These are phyloP conservation scores for Hypoxylon sp. DNA, from an alignment of 2,329 filamentous ascomycete genomes.

Conservation along the genomic window DNA sequence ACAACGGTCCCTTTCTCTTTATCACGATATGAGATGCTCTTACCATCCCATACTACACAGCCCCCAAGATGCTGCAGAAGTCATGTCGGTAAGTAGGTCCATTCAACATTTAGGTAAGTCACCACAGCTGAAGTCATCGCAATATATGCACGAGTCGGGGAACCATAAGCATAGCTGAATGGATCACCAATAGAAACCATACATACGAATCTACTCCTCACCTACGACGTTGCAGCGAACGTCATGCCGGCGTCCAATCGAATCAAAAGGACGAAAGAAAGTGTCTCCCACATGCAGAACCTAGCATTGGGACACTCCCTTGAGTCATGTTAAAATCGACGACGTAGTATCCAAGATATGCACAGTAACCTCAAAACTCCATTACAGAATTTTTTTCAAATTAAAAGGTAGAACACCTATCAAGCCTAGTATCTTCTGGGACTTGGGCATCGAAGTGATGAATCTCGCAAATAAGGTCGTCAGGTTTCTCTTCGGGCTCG, in stretches of 20 bases:
- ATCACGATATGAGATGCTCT: not conserved
- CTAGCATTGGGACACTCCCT: slow-evolving; percentile 1
- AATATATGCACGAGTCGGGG: slow-evolving; percentile 21
- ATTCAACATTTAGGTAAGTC: slow-evolving; percentile 6
- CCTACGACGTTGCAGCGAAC: slow-evolving; percentile 9
- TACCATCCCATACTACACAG: slow-evolving; percentile 1
- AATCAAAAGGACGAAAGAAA: slow-evolving; percentile 12
- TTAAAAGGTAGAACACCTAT: slow-evolving; percentile 5
- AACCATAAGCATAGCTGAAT: slow-evolving; percentile 4
- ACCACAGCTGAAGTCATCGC: not conserved
- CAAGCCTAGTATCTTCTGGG: not conserved
- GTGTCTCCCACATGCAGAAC: not conserved
- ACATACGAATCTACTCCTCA: slow-evolving; percentile 18
- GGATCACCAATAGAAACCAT: slow-evolving; percentile 10
- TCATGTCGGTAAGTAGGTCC: slow-evolving; percentile 19
- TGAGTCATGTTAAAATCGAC: slow-evolving; percentile 5
- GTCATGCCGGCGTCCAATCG: slow-evolving; percentile 14
- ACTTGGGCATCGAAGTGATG: slow-evolving; percentile 14
- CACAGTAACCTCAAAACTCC: slow-evolving; percentile 8
- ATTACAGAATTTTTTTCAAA: not conserved
- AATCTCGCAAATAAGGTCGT: slow-evolving; percentile 7
- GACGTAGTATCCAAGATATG: slow-evolving; percentile 12
- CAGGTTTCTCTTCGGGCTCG: slow-evolving; percentile 8
- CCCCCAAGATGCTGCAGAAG: slow-evolving; percentile 5
- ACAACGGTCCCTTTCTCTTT: not conserved